Evolutionary conservation across 192 early-diverging fungal species (phyloP).

Genomic region (Linnemannia hyalina): DNA sequence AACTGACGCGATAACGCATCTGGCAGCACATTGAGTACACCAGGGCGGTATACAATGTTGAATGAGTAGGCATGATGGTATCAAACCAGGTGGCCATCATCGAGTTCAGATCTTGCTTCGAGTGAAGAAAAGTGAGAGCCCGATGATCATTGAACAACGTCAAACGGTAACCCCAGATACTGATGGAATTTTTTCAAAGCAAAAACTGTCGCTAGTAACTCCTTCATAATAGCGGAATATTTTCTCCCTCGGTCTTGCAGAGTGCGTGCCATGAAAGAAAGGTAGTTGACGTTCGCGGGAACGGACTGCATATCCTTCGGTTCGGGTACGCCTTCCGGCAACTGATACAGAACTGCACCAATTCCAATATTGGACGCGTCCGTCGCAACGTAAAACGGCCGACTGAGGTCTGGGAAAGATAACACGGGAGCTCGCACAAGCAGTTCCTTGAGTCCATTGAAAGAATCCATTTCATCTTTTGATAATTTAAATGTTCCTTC

Average conservation of each 20-base stretch:
- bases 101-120: slow-evolving; percentile 19
- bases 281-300: slow-evolving; percentile 18
- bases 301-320: neutral
- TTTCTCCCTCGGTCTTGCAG: slow-evolving; percentile 34
- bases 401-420: slow-evolving; percentile 15
- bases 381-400: slow-evolving; percentile 43
- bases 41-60: slow-evolving; percentile 16
- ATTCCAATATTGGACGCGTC: slow-evolving; percentile 54
- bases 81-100: slow-evolving; percentile 30
- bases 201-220: slow-evolving; percentile 31
- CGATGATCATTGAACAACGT: slow-evolving; percentile 2
- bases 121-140: slow-evolving; percentile 16
- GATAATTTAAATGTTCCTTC: neutral
- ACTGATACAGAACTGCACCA: slow-evolving; percentile 47
- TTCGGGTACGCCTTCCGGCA: neutral
- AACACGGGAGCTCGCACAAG: slow-evolving; percentile 14
- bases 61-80: slow-evolving; percentile 34
- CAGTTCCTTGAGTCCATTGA: slow-evolving; percentile 9
- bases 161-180: slow-evolving; percentile 11
- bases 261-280: slow-evolving; percentile 39
- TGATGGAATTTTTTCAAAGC: slow-evolving; percentile 2
- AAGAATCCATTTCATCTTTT: neutral
- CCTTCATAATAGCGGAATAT: slow-evolving; percentile 6
- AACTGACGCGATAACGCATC: slow-evolving; percentile 27
- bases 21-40: slow-evolving; percentile 23